Evolutionary conservation across 2,329 filamentous ascomycete species (phyloP), one percentile per base, ranked within the genome.

Genomic region (Paraconiothyrium brasiliense): DNA sequence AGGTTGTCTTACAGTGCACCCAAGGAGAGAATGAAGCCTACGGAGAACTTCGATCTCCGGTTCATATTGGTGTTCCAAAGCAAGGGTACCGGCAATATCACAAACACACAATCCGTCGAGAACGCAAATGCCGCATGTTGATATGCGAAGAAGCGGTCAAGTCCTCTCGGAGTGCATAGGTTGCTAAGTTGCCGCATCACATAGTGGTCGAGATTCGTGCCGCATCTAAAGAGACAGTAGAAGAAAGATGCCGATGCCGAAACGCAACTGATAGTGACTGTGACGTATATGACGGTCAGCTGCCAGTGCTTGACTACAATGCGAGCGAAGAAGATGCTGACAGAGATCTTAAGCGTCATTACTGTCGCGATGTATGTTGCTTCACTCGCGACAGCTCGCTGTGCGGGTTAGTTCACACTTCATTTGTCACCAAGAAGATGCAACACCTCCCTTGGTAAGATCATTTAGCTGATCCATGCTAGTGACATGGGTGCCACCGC

Each of bases 1-100:
- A 11, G 30, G 20, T 9, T 16, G 65, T 16, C 71, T 58, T 63
- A 77, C 75, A 73, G 58, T 30, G 76, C 68, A 41, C 71, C 76
- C 72, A 89, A 79, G 8, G 80, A 80, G 59, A 90, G 76, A 43
- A 90, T 81, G 20, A 82, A 77, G 13, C 84, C 82, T 27, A 89
- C 76, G 0, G 84, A 84, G 10, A 83, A 44, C 68, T 89, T 89
- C 2, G 82, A 82, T 54, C 79, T 80, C 13, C 67, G 67, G 49
- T 83, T 81, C 83, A 90, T 88, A 61, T 86, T 84, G 44, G 88
- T 73, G 35, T 84, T 82, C 78, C 81, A 84, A 2, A 90, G 79
- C 1, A 90, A 74, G 39, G 83, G 79, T 2, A 85, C 78, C 0
- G 77, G 76, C 4, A 79, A 59, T 7, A 65, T 16, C 3, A 73